Percentiles rank a stretch among this genome's conserved stretches.
Conservation (phyloP, 306 rosid species). For the Glycine tomentella region DNA sequence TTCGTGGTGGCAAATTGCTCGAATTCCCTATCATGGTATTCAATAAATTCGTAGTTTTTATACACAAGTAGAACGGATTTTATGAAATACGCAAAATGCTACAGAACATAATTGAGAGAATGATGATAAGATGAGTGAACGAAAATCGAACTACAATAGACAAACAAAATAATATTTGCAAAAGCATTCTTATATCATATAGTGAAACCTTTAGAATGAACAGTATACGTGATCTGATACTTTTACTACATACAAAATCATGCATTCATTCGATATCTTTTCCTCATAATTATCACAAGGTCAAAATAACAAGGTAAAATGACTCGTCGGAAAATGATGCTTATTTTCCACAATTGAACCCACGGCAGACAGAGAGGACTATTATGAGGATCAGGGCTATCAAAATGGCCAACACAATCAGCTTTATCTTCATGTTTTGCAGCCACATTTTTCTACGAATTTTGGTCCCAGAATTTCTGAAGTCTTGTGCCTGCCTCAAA, state of each 20-base stretch:
- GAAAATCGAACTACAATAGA: conserved; percentile 32
- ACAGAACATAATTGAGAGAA: background rate
- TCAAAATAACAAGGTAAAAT: conserved; percentile 43
- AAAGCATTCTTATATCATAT: conserved; percentile 43
- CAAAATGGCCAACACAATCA: conserved; percentile 92
- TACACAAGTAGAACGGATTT: background rate
- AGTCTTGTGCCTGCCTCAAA: conserved; percentile 87
- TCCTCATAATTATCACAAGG: conserved; percentile 58
- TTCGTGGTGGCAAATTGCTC: no score
- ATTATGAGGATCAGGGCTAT: conserved; percentile 89
- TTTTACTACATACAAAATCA: conserved; percentile 61
- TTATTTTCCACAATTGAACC: conserved; percentile 80
- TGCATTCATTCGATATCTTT: conserved; percentile 43
- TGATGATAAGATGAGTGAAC: background rate
- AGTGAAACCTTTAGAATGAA: conserved; percentile 44
- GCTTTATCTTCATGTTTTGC: conserved; percentile 97
- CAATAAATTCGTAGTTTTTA: background rate
- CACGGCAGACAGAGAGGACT: conserved; percentile 84
- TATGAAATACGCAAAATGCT: conserved; percentile 4
- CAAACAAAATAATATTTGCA: conserved; percentile 28
- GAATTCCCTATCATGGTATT: no score
- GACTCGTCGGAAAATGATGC: conserved; percentile 26
- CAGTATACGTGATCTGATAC: conserved; percentile 40
- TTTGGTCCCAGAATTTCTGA: conserved; percentile 78
- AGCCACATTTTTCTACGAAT: conserved; percentile 99